Percentiles rank a stretch among this genome's conserved stretches.
These are phyloP conservation scores for Paspalum notatum DNA, from an alignment of 176 grass and related monocot genomes.

Conservation along the genomic window DNA sequence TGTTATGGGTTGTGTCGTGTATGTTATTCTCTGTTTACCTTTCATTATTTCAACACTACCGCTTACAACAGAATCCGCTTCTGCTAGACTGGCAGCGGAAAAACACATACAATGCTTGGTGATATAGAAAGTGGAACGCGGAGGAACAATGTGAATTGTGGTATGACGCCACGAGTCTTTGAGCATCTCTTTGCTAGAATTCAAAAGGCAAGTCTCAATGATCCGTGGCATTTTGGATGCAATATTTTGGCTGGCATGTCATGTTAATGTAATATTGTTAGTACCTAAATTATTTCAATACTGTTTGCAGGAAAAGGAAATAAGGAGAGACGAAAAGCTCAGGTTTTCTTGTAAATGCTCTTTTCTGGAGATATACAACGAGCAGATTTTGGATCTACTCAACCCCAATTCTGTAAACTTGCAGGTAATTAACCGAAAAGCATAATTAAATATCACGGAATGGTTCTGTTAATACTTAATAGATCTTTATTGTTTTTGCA, in stretches of 20 bases:
- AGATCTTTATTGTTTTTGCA: neutral
- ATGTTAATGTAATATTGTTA: neutral
- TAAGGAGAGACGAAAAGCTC: conserved; percentile 83
- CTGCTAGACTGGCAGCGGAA: conserved; percentile 93
- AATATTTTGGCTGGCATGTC: neutral
- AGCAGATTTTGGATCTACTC: conserved; percentile 91
- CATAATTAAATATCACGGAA: neutral
- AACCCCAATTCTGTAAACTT: conserved; percentile 82
- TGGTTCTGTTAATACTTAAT: neutral
- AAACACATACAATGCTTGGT: conserved; percentile 98
- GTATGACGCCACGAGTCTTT: conserved; percentile 98
- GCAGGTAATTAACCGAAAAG: conserved; percentile 58
- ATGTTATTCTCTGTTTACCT: neutral
- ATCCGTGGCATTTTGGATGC: conserved; percentile 19
- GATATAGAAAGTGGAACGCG: conserved; percentile 93
- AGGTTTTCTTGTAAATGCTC: conserved; percentile 96
- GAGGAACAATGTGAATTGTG: conserved; percentile 88
- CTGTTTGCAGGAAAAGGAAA: conserved; percentile 82
- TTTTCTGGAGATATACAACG: conserved; percentile 97
- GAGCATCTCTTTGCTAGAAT: conserved; percentile 93
- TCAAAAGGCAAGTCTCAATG: conserved; percentile 66
- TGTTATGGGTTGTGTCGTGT: neutral
- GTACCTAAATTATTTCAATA: conserved; percentile 26
- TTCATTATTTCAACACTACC: neutral
- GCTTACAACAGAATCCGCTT: conserved; percentile 13